Base-by-base conservation (phyloP, 2,329 filamentous ascomycete genomes). In the Sordariomycetes sp. region DNA sequence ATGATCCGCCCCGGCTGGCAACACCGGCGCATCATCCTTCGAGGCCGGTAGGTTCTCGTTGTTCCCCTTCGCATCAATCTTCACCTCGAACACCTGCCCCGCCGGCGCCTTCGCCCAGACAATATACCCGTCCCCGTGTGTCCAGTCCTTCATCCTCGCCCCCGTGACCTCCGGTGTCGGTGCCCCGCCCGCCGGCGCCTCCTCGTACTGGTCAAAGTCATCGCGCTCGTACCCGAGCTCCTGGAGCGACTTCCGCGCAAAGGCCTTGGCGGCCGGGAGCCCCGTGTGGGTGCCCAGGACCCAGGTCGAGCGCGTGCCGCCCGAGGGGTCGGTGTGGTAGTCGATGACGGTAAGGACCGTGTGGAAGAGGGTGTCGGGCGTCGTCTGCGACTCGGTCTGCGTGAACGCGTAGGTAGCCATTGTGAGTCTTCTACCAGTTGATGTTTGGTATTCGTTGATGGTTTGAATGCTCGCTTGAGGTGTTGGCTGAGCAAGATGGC, bases 231-330 rank as follows among this genome's bases (percentile, higher is more conserved):
- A 75, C 42, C 67, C 67, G 25, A 74, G 65, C 0, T 58, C 55
- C 4, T 63, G 52, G 0, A 76, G 63, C 0, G 68, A 66, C 4
- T 59, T 59, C 35, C 59, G 57, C 17, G 72, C 66, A 36, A 69
- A 74, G 1, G 58, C 57, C 59, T 74, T 73, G 15, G 73, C 72
- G 0, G 69, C 65, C 2, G 62, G 53, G 5, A 74, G 61, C 17
- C 64, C 64, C 3, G 66, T 68, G 57, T 69, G 71, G 0, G 72
- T 74, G 55, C 66, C 70, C 1, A 74, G 68, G 17, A 74, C 66
- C 61, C 68, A 70, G 51, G 66, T 65, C 2, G 62, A 63, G 17
- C 63, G 65, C 13, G 60, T 65, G n/a, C 62, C 63, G 22, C 64
- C 66, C 0, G 62, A 65, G 1, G 65, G 62, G 32, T 66, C 62